phyloP scores from a whole-genome alignment of 2,329 filamentous ascomycete genomes.

The Ascochyta koolunga region DNA sequence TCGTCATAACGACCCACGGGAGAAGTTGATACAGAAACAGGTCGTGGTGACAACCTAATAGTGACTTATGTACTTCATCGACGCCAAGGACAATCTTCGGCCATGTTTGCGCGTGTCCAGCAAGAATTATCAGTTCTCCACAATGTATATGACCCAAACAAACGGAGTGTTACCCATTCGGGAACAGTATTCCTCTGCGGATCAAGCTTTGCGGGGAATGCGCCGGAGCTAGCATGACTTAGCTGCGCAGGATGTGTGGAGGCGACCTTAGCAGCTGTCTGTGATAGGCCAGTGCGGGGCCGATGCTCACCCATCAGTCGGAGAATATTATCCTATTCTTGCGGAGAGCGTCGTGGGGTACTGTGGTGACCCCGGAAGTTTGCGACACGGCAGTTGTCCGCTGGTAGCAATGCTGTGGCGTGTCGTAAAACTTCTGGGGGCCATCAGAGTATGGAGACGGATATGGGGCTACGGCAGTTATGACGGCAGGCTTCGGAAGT shows the following conservation, averaged over 20 bases:
- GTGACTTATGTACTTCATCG: slow-evolving; percentile 4
- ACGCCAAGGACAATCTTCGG: neutral
- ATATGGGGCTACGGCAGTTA: slow-evolving; percentile 13
- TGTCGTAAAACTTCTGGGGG: too few relatives aligned
- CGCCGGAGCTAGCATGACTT: slow-evolving; percentile 2
- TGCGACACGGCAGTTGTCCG: too few relatives aligned
- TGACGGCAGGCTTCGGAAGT: slow-evolving; percentile 1
- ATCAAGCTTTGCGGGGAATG: slow-evolving; percentile 13
- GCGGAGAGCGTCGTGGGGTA: slow-evolving; percentile 7
- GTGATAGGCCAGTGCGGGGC: slow-evolving; percentile 6
- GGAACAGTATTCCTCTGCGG: neutral
- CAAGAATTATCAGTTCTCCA: slow-evolving; percentile 8
- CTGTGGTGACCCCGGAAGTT: too few relatives aligned
- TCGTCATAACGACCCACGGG: slow-evolving; percentile 4
- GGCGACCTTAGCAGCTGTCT: neutral
- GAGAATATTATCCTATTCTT: neutral
- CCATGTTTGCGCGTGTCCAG: neutral
- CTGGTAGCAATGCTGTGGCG: too few relatives aligned
- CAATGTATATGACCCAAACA: neutral
- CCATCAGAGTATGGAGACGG: neutral
- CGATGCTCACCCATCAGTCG: slow-evolving; percentile 12
- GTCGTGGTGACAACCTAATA: neutral
- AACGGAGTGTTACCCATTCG: slow-evolving; percentile 3
- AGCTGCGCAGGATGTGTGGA: slow-evolving; percentile 2
- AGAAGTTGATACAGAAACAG: slow-evolving; percentile 45